Conservation (phyloP, 257 asterid genomes). For the Anisodus tanguticus region DNA sequence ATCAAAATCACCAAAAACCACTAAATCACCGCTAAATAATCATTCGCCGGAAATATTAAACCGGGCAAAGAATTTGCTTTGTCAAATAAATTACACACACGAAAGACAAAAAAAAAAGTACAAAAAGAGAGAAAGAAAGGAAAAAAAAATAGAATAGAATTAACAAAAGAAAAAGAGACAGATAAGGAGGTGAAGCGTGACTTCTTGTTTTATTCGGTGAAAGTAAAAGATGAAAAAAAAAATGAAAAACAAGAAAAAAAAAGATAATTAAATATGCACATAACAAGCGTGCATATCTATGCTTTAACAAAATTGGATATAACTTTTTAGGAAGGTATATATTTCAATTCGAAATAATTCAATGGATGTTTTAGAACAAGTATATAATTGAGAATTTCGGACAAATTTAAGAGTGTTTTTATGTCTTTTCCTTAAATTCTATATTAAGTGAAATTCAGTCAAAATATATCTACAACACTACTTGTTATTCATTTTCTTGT, state of each 20-base stretch:
- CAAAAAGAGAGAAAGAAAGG: background rate
- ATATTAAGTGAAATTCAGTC: no score
- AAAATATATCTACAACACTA: no score
- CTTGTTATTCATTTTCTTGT: no score
- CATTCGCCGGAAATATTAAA: background rate
- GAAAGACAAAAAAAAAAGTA: background rate
- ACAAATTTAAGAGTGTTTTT: no score
- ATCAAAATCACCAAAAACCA: background rate
- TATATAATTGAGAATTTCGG: no score
- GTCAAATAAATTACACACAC: background rate
- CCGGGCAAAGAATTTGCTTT: background rate
- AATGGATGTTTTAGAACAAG: no score
- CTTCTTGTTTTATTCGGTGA: conserved; percentile 18
- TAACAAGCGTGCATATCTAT: background rate
- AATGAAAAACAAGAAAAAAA: background rate
- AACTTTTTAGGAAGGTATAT: background rate
- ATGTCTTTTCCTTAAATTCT: no score
- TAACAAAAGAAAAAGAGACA: background rate
- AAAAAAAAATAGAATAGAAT: background rate
- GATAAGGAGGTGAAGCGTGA: background rate
- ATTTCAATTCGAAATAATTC: background rate
- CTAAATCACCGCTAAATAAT: background rate
- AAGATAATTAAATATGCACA: background rate
- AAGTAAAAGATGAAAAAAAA: background rate
- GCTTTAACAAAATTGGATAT: background rate